These are phyloP conservation scores for Solanum hybrid DNA, from an alignment of 305 asterid species.

Conservation along the genomic window DNA sequence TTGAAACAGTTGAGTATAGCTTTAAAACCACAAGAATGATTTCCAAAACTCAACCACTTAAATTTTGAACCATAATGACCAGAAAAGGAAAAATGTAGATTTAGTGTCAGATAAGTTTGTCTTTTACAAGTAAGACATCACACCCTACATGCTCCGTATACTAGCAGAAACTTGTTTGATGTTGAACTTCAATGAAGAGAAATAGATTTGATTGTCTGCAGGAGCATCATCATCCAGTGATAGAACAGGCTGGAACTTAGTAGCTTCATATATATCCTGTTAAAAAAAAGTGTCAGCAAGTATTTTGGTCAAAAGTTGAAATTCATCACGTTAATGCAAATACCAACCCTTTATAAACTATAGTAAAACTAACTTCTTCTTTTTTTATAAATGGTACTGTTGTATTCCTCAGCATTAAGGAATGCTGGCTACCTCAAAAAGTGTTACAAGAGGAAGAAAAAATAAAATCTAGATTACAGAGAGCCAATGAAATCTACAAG, in stretches of 20 bases:
- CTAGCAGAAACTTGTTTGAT: conserved; percentile 46
- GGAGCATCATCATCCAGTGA: conserved; percentile 46
- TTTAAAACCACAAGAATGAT: neutral
- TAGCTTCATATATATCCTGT: conserved; percentile 96
- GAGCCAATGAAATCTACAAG: neutral
- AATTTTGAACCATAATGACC: neutral
- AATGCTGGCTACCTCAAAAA: neutral
- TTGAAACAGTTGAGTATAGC: neutral
- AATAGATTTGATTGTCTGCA: conserved; percentile 41
- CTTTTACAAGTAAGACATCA: neutral
- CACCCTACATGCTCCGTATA: conserved; percentile 58
- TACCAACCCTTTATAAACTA: neutral
- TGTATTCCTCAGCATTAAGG: neutral
- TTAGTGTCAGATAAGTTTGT: neutral
- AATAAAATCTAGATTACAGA: neutral
- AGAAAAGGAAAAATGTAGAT: neutral
- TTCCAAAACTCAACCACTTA: neutral
- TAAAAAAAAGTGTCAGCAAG: conserved; percentile 11
- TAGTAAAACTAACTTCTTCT: neutral
- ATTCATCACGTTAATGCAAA: neutral
- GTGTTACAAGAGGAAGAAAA: neutral
- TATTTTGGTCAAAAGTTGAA: neutral
- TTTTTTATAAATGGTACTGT: neutral
- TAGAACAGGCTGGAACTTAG: conserved; percentile 73
- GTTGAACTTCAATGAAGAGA: conserved; percentile 59